Percentiles rank a stretch among this genome's conserved stretches.
phyloP scores from a whole-genome alignment of 176 grass and related monocot species.

The Triticum turgidum region DNA sequence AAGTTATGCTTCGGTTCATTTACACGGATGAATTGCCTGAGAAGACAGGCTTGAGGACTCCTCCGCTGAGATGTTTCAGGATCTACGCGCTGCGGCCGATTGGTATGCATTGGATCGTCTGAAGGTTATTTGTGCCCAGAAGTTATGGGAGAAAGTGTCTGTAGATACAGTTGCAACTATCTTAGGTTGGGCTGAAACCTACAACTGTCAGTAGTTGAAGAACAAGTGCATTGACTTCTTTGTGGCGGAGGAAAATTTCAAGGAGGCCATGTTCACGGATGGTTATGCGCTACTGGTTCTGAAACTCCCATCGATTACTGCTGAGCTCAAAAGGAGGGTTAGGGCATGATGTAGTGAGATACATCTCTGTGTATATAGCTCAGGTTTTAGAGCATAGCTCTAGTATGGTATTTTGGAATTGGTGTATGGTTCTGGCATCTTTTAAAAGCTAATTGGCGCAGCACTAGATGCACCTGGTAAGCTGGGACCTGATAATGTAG shows the following conservation, averaged over 20 bases:
- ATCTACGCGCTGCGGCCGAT: conserved; percentile 49
- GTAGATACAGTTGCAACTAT: conserved; percentile 27
- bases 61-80: not conserved
- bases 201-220: conserved; percentile 45
- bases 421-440: not conserved
- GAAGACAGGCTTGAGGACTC: not conserved
- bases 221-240: conserved; percentile 51
- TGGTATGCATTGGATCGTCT: conserved; percentile 51
- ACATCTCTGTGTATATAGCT: not conserved
- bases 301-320: not conserved
- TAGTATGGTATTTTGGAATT: not conserved
- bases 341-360: too few relatives aligned
- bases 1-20: not conserved
- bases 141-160: conserved; percentile 32
- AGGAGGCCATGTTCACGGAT: conserved; percentile 9
- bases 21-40: conserved; percentile 35
- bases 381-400: not conserved
- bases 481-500: not conserved
- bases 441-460: not conserved
- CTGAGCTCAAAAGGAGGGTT: not conserved
- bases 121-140: conserved; percentile 44
- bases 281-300: not conserved
- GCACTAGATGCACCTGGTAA: too few relatives aligned
- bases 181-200: conserved; percentile 42
- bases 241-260: conserved; percentile 32